Evolutionary conservation across 2,329 filamentous ascomycete genomes (phyloP), one percentile per base, ranked within the genome.

Genomic region (Phialemoniopsis sp.): DNA sequence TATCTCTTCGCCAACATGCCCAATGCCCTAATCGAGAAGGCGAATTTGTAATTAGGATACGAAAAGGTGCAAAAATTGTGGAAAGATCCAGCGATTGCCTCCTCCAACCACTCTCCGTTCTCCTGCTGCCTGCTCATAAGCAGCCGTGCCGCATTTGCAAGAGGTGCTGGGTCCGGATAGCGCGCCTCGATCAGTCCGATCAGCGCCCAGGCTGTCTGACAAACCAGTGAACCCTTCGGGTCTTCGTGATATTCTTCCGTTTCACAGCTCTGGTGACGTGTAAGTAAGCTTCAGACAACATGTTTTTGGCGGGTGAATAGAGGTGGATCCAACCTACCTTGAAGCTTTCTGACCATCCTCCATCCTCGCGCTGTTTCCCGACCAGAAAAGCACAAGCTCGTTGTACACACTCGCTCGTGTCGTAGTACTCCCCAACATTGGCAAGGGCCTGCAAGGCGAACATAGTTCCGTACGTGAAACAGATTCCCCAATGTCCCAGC

Each of bases 61-160:
- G 89, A 93, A 49, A 98, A 98, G 89, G 96, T 97, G 72, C 91
- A 97, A 55, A 84, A 93, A 70, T 96, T 95, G 67, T 98, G 98
- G 67, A 98, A 98, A 10, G 98, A 93, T 3, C 93, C 93, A 62
- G 98, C 93, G 52, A 98, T 97, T 1, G 86, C 84, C 63, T 97
- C 93, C 59, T 96, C 90, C 50, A 87, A 59, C 93, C 93, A 98
- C 67, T 96, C 90, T 26, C 93, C 93, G 56, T 95, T 95, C 3
- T 71, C 58, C 61, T 89, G 83, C 67, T 98, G 93, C 36, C 91
- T 77, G 19, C 75, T 66, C 82, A 96, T 91, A 46, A 98, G 77
- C 52, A 98, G 70, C 59, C 54, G 95, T 72, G 2, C 85, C 93
- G n/a, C 50, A 72, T 83, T 53, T 78, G 76, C 32, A 98, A 70